phyloP scores from a whole-genome alignment of 2,329 filamentous ascomycete species.

The Boeremia lycopersici region DNA sequence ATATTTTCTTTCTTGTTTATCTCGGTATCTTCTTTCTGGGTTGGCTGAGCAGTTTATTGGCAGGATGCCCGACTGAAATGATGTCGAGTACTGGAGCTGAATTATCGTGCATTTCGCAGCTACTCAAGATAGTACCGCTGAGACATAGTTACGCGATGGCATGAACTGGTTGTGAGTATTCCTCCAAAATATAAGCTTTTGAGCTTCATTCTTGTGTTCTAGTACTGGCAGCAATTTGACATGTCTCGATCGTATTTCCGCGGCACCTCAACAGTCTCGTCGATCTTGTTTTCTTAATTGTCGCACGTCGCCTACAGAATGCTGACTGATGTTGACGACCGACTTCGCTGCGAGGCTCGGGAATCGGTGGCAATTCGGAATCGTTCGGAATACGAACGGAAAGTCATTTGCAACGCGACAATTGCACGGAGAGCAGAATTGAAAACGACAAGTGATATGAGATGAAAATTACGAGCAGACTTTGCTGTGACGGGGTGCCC shows the following conservation, averaged over 20 bases:
- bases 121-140: constrained; percentile 23
- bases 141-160: constrained; percentile 25
- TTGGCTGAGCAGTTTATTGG: constrained; percentile 25
- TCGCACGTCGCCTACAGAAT: background rate
- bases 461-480: background rate
- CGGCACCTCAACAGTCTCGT: background rate
- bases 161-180: constrained; percentile 22
- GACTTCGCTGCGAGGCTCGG: constrained; percentile 19
- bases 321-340: background rate
- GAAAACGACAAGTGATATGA: background rate
- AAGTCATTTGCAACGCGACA: background rate
- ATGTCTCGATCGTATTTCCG: background rate
- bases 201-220: background rate
- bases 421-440: background rate
- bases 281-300: background rate
- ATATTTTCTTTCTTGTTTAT: constrained; percentile 44
- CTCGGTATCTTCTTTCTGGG: constrained; percentile 25
- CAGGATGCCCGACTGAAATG: constrained; percentile 15
- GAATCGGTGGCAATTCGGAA: constrained; percentile 15
- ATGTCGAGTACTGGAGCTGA: constrained; percentile 26
- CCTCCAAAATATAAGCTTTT: constrained; percentile 14
- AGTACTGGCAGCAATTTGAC: background rate
- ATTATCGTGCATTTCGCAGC: constrained; percentile 31
- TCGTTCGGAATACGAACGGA: constrained; percentile 5
- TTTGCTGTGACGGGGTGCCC: background rate